Conservation (phyloP, 148 eudicot species). For the Rhododendron griersonianum region DNA sequence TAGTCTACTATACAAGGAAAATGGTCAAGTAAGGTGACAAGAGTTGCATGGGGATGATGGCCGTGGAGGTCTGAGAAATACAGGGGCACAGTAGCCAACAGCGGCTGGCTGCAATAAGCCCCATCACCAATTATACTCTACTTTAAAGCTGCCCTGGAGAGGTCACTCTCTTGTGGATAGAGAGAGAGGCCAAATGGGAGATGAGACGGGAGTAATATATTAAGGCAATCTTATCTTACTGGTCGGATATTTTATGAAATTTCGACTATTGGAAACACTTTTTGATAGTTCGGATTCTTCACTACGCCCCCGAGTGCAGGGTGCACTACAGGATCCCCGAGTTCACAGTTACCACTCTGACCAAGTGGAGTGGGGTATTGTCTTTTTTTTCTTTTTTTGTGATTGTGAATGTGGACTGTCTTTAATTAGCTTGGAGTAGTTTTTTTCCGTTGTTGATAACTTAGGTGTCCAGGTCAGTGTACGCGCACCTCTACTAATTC, state of each 20-base stretch:
- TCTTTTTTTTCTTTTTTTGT: not conserved
- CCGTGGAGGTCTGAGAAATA: not conserved
- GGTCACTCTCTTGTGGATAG: not conserved
- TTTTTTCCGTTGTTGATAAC: too few species aligned
- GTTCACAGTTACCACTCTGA: not conserved
- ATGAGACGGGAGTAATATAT: not conserved
- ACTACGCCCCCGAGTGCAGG: too few species aligned
- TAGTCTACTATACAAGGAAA: not conserved
- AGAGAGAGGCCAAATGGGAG: not conserved
- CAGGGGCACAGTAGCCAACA: not conserved
- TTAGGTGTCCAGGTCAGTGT: too few species aligned
- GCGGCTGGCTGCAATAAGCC: not conserved
- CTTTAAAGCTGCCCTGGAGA: not conserved
- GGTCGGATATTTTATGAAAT: too few species aligned
- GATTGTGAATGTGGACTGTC: not conserved
- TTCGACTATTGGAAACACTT: too few species aligned
- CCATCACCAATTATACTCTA: not conserved
- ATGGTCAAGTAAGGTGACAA: not conserved
- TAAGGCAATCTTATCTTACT: not conserved
- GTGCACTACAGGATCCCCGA: too few species aligned
- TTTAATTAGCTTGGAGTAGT: not conserved
- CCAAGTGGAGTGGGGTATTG: not conserved
- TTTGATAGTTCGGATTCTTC: too few species aligned
- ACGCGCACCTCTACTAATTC: too few species aligned
- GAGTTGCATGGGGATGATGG: not conserved